Percentiles rank a stretch among this genome's conserved stretches.
Evolutionary conservation across 176 grass and related monocot species (phyloP).

Genomic region (Alopecurus myosuroides): DNA sequence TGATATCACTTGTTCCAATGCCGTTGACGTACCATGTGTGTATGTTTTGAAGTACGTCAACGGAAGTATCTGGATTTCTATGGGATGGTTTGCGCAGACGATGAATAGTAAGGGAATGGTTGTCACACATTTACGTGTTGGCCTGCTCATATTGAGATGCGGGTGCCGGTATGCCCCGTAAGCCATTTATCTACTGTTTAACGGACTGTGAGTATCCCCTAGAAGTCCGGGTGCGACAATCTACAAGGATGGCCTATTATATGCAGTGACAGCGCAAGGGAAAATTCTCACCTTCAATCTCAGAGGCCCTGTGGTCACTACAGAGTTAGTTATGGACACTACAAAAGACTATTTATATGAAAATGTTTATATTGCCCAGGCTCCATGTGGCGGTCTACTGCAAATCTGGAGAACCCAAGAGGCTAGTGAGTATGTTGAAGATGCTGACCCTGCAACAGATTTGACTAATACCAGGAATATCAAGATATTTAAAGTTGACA

Average conservation of each 20-base stretch:
- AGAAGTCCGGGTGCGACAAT: too few relatives aligned
- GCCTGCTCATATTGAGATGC: too few relatives aligned
- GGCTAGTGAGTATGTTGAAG: not conserved
- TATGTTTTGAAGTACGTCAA: too few relatives aligned
- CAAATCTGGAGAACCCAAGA: not conserved
- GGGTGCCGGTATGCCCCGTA: too few relatives aligned
- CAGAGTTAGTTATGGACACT: not conserved
- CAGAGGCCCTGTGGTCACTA: not conserved
- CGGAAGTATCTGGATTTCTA: too few relatives aligned
- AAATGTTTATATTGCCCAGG: not conserved
- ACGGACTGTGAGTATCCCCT: too few relatives aligned
- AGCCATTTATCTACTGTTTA: too few relatives aligned
- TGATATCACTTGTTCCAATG: too few relatives aligned
- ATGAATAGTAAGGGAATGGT: too few relatives aligned
- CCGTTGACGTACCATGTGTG: too few relatives aligned
- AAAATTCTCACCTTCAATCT: not conserved
- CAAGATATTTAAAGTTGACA: not conserved
- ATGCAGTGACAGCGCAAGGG: not conserved
- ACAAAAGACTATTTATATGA: not conserved
- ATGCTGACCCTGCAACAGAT: not conserved
- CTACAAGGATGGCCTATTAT: not conserved
- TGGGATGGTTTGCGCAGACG: too few relatives aligned
- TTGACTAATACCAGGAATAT: not conserved
- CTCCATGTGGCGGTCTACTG: not conserved
- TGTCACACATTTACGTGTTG: too few relatives aligned